Percentiles rank a stretch among this genome's conserved stretches.
Conservation (phyloP, 2,329 filamentous ascomycete species). For the Cladophialophora chaetospira region DNA sequence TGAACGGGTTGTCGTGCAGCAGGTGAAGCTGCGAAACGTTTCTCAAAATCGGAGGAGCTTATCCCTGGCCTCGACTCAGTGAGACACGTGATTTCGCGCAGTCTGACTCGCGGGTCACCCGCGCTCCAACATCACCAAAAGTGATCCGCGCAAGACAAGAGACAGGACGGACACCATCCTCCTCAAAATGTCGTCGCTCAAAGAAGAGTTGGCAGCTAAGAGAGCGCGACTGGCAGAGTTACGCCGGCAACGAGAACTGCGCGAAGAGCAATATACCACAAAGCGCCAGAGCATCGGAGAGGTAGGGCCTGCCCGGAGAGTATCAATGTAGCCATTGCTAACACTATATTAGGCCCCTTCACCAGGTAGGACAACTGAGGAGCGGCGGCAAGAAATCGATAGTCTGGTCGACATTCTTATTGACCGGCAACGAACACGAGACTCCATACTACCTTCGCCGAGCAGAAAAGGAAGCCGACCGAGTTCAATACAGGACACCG, state of each 20-base stretch:
- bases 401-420: conserved; percentile 81
- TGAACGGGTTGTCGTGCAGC: too few relatives aligned
- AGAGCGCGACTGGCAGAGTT: conserved; percentile 96
- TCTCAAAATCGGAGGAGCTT: conserved; percentile 21
- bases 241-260: conserved; percentile 84
- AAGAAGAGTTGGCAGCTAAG: conserved; percentile 95
- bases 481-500: conserved; percentile 80
- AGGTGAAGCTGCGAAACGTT: conserved; percentile 26
- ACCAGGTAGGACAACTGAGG: conserved; percentile 28
- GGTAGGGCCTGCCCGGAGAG: too few relatives aligned
- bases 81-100: conserved; percentile 23
- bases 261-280: conserved; percentile 72
- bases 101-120: neutral
- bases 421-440: conserved; percentile 58
- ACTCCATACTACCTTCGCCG: conserved; percentile 36
- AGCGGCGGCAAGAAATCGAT: conserved; percentile 51
- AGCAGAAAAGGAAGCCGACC: conserved; percentile 67
- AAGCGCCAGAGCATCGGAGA: conserved; percentile 73
- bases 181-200: conserved; percentile 58
- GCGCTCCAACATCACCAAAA: too few relatives aligned
- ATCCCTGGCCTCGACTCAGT: conserved; percentile 10
- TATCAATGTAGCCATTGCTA: too few relatives aligned
- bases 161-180: neutral
- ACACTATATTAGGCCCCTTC: conserved; percentile 27
- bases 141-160: too few relatives aligned